phyloP scores from a whole-genome alignment of 129 eudicot species.

The Heracleum sosnowskyi region DNA sequence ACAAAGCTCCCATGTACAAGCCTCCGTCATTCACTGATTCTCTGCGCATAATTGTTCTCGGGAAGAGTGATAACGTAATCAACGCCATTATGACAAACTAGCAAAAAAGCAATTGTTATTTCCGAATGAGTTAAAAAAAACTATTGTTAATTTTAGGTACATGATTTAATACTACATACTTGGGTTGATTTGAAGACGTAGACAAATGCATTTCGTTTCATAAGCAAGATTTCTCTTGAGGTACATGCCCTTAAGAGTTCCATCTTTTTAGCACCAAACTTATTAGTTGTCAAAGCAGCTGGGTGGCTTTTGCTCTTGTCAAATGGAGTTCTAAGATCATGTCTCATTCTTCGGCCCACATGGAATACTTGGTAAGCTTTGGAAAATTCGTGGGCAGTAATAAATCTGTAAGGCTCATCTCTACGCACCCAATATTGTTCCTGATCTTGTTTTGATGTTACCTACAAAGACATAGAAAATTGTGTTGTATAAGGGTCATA shows the following conservation, averaged over 20 bases:
- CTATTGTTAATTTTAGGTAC: background rate
- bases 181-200: constrained; percentile 20
- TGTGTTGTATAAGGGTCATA: background rate
- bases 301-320: constrained; percentile 29
- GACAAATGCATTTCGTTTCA: constrained; percentile 24
- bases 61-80: constrained; percentile 9
- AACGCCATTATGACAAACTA: constrained; percentile 9
- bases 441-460: constrained; percentile 24
- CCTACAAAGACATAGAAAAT: background rate
- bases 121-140: background rate
- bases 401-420: constrained; percentile 16
- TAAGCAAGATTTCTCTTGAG: constrained; percentile 20
- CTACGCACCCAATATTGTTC: constrained; percentile 21
- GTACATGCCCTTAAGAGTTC: constrained; percentile 19
- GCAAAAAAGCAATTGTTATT: background rate
- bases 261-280: constrained; percentile 17
- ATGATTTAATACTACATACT: background rate
- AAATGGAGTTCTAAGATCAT: constrained; percentile 22
- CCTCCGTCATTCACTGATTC: background rate
- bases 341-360: constrained; percentile 7
- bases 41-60: constrained; percentile 11
- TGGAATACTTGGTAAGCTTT: constrained; percentile 18
- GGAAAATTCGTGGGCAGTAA: constrained; percentile 18
- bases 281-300: constrained; percentile 14
- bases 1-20: constrained; percentile 15